phyloP scores from a whole-genome alignment of 805 yeast genomes.

The Myxozyma udenii region DNA sequence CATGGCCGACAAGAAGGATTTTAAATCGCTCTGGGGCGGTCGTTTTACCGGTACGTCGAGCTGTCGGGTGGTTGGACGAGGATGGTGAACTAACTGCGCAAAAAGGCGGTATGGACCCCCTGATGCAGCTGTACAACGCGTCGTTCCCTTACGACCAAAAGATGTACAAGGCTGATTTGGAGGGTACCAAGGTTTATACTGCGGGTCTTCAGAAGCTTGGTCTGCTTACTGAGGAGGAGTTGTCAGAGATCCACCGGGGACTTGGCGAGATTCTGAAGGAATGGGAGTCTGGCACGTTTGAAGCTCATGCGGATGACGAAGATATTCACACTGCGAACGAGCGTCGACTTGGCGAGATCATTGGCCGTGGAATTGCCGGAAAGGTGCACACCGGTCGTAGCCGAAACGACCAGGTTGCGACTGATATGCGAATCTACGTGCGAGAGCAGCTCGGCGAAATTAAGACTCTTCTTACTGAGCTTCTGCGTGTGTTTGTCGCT shows the following conservation, averaged over 20 bases:
- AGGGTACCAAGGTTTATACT: conserved; percentile 92
- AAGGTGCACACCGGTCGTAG: conserved; percentile 99
- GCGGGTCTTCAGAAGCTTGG: conserved; percentile 78
- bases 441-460: conserved; percentile 67
- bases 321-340: conserved; percentile 99
- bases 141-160: conserved; percentile 92
- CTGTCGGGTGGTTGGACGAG: background rate
- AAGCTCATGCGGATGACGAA: conserved; percentile 85
- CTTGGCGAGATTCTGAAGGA: conserved; percentile 67
- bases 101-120: conserved; percentile 76
- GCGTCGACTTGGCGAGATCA: conserved; percentile 93
- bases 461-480: conserved; percentile 52
- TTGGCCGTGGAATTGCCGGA: conserved; percentile 91
- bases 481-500: conserved; percentile 51
- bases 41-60: conserved; percentile 24
- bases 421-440: conserved; percentile 95
- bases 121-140: conserved; percentile 96
- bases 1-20: conserved; percentile 21
- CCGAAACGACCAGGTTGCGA: conserved; percentile 97
- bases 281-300: conserved; percentile 71
- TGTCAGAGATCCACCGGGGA: conserved; percentile 79
- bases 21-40: conserved; percentile 30
- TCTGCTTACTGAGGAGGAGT: conserved; percentile 67
- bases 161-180: conserved; percentile 91
- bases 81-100: background rate